Evolutionary conservation across 208 protist genomes (phyloP).

Genomic region (Acanthamoeba castellanii): DNA sequence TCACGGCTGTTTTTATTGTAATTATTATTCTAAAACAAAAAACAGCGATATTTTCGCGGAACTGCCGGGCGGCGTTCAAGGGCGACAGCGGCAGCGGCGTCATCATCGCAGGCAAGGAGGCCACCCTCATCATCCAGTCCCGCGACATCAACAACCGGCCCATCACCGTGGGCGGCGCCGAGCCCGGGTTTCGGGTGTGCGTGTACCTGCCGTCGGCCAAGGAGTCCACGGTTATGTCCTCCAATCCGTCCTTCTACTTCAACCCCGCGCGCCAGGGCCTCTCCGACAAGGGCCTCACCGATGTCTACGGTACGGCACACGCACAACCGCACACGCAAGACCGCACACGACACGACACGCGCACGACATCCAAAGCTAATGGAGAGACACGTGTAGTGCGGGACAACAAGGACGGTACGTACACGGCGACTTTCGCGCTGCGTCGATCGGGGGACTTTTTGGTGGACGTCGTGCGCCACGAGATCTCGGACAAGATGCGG

Average conservation of each 20-base stretch:
- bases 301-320: background rate
- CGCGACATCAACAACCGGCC: conserved; percentile 45
- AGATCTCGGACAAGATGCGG: conserved; percentile 21
- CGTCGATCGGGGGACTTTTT: background rate
- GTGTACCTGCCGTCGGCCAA: background rate
- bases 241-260: conserved; percentile 8
- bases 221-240: background rate
- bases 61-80: background rate
- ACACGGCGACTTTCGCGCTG: conserved; percentile 26
- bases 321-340: too few species aligned
- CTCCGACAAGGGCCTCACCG: conserved; percentile 16
- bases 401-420: conserved; percentile 42
- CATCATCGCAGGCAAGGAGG: conserved; percentile 28
- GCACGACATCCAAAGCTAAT: background rate
- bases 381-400: background rate
- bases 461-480: conserved; percentile 9
- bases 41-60: conserved; percentile 1
- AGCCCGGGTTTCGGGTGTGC: conserved; percentile 16
- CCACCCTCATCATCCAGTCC: conserved; percentile 33
- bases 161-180: conserved; percentile 53
- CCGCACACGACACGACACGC: background rate
- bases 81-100: background rate
- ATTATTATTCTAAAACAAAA: background rate
- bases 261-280: background rate
- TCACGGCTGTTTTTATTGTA: background rate